These are phyloP conservation scores for Backusella macrospora DNA, from an alignment of 192 early-diverging fungal genomes.

Conservation along the genomic window DNA sequence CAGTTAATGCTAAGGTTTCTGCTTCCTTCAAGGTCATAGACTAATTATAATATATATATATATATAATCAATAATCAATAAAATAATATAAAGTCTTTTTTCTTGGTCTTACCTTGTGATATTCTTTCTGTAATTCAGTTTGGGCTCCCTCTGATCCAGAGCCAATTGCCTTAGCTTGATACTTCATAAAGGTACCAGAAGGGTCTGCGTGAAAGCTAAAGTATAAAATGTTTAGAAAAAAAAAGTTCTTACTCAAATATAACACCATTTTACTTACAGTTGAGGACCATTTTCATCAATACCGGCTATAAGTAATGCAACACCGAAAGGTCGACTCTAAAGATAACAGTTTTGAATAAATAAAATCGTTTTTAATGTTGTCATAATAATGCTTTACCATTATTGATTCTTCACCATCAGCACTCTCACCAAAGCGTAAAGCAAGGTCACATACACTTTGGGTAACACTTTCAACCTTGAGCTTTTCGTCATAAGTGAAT, in stretches of 20 bases:
- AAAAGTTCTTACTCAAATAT: background rate
- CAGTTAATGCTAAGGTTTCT: constrained; percentile 87
- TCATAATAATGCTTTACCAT: constrained; percentile 68
- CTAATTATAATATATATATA: constrained; percentile 35
- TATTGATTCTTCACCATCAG: constrained; percentile 93
- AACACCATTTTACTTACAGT: constrained; percentile 64
- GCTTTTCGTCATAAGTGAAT: constrained; percentile 94
- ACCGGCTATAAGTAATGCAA: constrained; percentile 97
- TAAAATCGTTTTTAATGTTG: background rate
- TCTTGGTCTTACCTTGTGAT: constrained; percentile 68
- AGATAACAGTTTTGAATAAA: constrained; percentile 9
- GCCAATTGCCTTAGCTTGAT: constrained; percentile 98
- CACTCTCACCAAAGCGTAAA: constrained; percentile 95
- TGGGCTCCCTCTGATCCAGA: constrained; percentile 99
- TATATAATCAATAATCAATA: background rate
- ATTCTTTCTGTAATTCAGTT: constrained; percentile 96
- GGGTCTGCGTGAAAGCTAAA: constrained; percentile 92
- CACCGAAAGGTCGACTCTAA: constrained; percentile 96
- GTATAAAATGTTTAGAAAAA: background rate
- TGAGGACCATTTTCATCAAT: constrained; percentile 97
- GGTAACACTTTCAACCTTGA: constrained; percentile 96
- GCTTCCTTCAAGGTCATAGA: constrained; percentile 87
- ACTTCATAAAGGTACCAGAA: constrained; percentile 94
- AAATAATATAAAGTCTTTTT: background rate
- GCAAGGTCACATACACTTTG: constrained; percentile 99